phyloP scores from a whole-genome alignment of 768 basidiomycete genomes.

The Candolleomyces eurysporus region DNA sequence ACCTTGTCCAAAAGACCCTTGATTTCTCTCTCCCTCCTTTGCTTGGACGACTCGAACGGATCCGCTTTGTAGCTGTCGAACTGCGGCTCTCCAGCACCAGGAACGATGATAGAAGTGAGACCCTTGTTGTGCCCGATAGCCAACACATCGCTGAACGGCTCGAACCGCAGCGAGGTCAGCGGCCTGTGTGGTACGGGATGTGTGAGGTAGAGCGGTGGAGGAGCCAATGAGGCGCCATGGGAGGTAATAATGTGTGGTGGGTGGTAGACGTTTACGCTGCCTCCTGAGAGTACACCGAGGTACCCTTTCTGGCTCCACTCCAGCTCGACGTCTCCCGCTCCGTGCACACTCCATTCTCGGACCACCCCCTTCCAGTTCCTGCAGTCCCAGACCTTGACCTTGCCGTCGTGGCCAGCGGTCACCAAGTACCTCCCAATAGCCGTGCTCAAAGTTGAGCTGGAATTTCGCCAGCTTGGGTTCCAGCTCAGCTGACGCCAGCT shows the following conservation, averaged over 20 bases:
- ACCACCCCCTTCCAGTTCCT: slow-evolving; percentile 92
- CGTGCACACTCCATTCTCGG: slow-evolving; percentile 70
- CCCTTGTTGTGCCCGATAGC: slow-evolving; percentile 77
- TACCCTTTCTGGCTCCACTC: slow-evolving; percentile 88
- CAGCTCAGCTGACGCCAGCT: no score
- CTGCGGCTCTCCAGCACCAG: slow-evolving; percentile 92
- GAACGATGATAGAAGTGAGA: slow-evolving; percentile 83
- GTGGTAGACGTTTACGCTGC: slow-evolving; percentile 83
- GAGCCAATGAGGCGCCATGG: not conserved
- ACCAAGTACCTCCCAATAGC: slow-evolving; percentile 79
- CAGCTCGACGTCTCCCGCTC: slow-evolving; percentile 57
- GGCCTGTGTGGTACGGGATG: slow-evolving; percentile 82
- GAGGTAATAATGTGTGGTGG: slow-evolving; percentile 60
- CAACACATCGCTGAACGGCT: slow-evolving; percentile 85
- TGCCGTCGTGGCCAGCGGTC: slow-evolving; percentile 83
- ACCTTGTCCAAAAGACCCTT: slow-evolving; percentile 89
- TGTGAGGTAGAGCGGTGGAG: slow-evolving; percentile 80
- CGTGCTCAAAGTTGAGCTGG: no score
- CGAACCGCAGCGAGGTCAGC: slow-evolving; percentile 74
- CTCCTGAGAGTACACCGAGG: slow-evolving; percentile 78
- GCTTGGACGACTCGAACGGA: slow-evolving; percentile 85
- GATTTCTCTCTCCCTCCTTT: slow-evolving; percentile 87
- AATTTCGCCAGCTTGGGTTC: no score
- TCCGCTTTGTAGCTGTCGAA: slow-evolving; percentile 93
- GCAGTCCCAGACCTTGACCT: slow-evolving; percentile 95